phyloP scores from a whole-genome alignment of 768 basidiomycete genomes.

The Leccinum olivaceopallidum region DNA sequence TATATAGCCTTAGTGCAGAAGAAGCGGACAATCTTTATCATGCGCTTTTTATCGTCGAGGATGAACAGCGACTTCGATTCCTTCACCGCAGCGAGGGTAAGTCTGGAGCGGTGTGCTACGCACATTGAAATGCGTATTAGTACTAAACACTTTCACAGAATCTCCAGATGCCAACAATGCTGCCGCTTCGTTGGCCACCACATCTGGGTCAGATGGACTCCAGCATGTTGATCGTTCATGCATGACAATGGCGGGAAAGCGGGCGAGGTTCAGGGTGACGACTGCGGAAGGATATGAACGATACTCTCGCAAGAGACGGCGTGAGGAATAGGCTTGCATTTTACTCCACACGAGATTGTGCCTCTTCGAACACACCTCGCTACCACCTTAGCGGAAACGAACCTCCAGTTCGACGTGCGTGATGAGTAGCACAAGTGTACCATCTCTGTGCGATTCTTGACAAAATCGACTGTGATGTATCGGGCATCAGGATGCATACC shows the following conservation, averaged over 20 bases:
- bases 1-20: background rate
- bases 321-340: background rate
- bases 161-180: background rate
- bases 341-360: too few relatives aligned
- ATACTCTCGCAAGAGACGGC: background rate
- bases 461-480: too few relatives aligned
- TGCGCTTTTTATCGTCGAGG: background rate
- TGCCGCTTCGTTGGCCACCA: too few relatives aligned
- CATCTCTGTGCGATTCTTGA: too few relatives aligned
- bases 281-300: slow-evolving; percentile 1
- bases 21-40: background rate
- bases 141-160: background rate
- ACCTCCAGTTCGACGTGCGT: too few relatives aligned
- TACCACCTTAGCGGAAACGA: too few relatives aligned
- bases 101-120: background rate
- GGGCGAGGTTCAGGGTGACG: slow-evolving; percentile 1
- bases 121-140: background rate
- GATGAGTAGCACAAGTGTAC: too few relatives aligned
- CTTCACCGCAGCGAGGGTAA: background rate
- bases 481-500: too few relatives aligned
- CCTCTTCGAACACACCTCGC: too few relatives aligned
- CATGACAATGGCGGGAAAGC: background rate
- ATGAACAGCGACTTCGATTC: background rate
- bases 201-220: background rate
- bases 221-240: background rate